These are phyloP conservation scores for Vigna angularis DNA, from an alignment of 306 rosid species.

Conservation along the genomic window DNA sequence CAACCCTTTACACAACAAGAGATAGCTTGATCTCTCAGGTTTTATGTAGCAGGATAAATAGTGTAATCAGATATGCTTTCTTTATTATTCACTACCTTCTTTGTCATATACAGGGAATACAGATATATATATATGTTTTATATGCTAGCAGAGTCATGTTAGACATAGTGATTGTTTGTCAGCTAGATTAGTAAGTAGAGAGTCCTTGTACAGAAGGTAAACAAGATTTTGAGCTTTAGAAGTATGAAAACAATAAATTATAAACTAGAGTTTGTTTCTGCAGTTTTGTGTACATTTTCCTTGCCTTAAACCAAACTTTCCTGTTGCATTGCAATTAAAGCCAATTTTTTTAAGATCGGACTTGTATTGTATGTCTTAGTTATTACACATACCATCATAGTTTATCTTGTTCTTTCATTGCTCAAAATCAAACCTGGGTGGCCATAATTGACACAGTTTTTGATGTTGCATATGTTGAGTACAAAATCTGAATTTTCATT, in stretches of 20 bases:
- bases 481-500: constrained; percentile 35
- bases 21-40: constrained; percentile 55
- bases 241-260: constrained; percentile 32
- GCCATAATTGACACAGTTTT: background rate
- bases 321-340: constrained; percentile 44
- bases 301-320: constrained; percentile 26
- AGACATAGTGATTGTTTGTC: constrained; percentile 38
- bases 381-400: background rate
- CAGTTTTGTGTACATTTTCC: constrained; percentile 29
- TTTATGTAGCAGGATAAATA: constrained; percentile 31
- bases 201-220: constrained; percentile 69
- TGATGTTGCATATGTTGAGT: constrained; percentile 16
- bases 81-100: constrained; percentile 32
- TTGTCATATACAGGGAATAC: constrained; percentile 42
- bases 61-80: constrained; percentile 23
- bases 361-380: constrained; percentile 11
- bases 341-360: background rate
- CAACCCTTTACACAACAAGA: constrained; percentile 94
- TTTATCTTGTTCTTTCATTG: constrained; percentile 14
- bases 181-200: constrained; percentile 52
- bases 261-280: constrained; percentile 32
- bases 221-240: constrained; percentile 42
- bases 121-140: background rate
- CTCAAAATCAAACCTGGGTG: constrained; percentile 6
- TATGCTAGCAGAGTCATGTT: constrained; percentile 37